These are phyloP conservation scores for Heterotrichella gracilis DNA, from an alignment of 352 stramenopile genomes.

Conservation along the genomic window DNA sequence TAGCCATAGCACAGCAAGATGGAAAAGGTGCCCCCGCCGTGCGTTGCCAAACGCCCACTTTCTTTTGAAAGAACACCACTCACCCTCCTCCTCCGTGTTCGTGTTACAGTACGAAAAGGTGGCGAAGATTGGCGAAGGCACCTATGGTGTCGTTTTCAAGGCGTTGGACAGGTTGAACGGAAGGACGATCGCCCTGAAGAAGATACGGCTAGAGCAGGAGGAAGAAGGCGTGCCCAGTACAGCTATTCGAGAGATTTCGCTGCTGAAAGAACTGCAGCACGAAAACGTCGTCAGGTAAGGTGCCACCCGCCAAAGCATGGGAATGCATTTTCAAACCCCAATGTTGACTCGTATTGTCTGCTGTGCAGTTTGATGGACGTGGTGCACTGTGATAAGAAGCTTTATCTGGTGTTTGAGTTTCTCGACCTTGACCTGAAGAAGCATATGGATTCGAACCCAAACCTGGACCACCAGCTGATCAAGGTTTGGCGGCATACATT, in stretches of 20 bases:
- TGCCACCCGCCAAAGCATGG: no score
- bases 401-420: slow-evolving; percentile 99
- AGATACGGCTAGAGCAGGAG: slow-evolving; percentile 79
- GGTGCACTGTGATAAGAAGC: slow-evolving; percentile 85
- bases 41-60: no score
- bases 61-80: no score
- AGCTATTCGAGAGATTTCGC: slow-evolving; percentile 84
- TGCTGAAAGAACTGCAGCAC: slow-evolving; percentile 82
- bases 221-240: slow-evolving; percentile 89
- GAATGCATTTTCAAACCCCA: slow-evolving; percentile 43
- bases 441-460: slow-evolving; percentile 96
- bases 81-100: no score
- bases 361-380: slow-evolving; percentile 84
- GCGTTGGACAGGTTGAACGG: slow-evolving; percentile 60
- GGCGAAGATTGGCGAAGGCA: slow-evolving; percentile 40
- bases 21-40: no score
- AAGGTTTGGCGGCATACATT: no score
- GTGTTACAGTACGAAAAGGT: slow-evolving; percentile 61
- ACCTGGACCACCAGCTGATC: no score
- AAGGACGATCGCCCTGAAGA: slow-evolving; percentile 97
- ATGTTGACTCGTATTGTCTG: no score
- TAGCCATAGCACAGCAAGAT: no score
- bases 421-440: slow-evolving; percentile 98
- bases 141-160: slow-evolving; percentile 98
- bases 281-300: slow-evolving; percentile 77